Evolutionary conservation across 768 basidiomycete genomes (phyloP), one percentile per base, ranked within the genome.

Genomic region (Lactarius deliciosus): DNA sequence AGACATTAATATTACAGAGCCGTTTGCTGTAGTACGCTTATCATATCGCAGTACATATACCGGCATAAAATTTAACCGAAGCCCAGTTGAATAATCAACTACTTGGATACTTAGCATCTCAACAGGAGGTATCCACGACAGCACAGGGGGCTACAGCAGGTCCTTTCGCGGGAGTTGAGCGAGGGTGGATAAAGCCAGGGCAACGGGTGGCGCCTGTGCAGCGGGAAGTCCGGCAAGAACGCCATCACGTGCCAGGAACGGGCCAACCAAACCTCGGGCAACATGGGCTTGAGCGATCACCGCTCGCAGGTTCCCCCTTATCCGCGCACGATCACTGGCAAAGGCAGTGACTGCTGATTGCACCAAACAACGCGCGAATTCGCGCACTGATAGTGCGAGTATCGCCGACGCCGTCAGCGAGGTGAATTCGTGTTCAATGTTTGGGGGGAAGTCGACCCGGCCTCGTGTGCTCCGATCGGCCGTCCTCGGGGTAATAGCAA

Each of bases 351-450:
- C 57, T 9, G 64, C 63, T 9, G 58, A 40, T 40, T 47, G 20
- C 15, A 71, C 16, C n/a, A 71, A 30, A 1, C 34, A 36, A 16
- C 58, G 69, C 11, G 61, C 60, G 43, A 71, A 64, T 38, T 30
- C 63, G 22, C 70, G 68, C 30, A 66, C 59, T 6, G 65, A 55
- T n/a, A 71, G 59, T 22, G 58, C 60, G 5, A 71, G 43, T 20
- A 66, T 43, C 10, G 70, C 70, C 4, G 58, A 65, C 11, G 69
- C 57, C 3, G 61, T 64, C 1, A 68, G 38, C 5, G 53, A 56
- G 2, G 9, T 32, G 6, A 32, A 34, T 28, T 38, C 30, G 10
- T 41, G 20, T 25, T 40, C 66, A 58, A 58, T 30, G 8, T 5
- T 22, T 40, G 18, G 5, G 53, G 32, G 5, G 5, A 45, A 25